Base-by-base conservation (phyloP, 805 yeast genomes). In the Kodamaea nitidulidarum region DNA sequence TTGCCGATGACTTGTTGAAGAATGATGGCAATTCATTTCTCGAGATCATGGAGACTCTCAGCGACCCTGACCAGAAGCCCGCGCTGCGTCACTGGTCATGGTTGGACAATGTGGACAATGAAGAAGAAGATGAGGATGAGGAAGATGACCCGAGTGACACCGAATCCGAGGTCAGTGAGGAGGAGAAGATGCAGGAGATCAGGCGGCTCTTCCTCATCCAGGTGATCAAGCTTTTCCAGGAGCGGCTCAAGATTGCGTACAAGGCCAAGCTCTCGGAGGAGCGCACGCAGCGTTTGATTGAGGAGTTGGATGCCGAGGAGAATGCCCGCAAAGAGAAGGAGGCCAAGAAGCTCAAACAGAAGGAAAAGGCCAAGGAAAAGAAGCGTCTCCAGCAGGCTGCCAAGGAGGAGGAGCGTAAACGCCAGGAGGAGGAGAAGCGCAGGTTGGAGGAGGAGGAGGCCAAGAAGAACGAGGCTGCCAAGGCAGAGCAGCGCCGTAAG, bases 191-290 rank as follows among this genome's bases (percentile, higher is more conserved):
- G 52, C 81, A 78, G 51, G 95, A 88, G 60, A 82, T 91, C 9
- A 82, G 90, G 27, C 78, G 84, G 17, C 74, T 87, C 70, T 74
- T 90, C 45, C 88, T 86, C 51, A 71, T 85, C 38, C 84, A 88
- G 40, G 85, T 90, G 1, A 82, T 93, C 4, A 78, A 86, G 38
- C 70, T 87, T 55, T 73, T 90, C 49, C 86, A 84, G 52, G 80
- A 78, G 48, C 74, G 88, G 32, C 75, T 90, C 22, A 69, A 84
- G 52, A 77, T 74, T 21, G 86, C 95, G 0, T 88, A 81, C 54
- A 84, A 84, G 45, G 90, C 83, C 50, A 83, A 79, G 47, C 76
- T 84, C 35, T 90, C 95, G 9, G 87, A 83, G 43, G 93, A 84
- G 50, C 71, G 81, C 42, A 73, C 83, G 8, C 65, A 71, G 41